A percentile compares a stretch with the other conserved stretches of the same genome.
Evolutionary conservation across 371 early-diverging fungal species (phyloP).

Genomic region (Syncephalis fuscata): DNA sequence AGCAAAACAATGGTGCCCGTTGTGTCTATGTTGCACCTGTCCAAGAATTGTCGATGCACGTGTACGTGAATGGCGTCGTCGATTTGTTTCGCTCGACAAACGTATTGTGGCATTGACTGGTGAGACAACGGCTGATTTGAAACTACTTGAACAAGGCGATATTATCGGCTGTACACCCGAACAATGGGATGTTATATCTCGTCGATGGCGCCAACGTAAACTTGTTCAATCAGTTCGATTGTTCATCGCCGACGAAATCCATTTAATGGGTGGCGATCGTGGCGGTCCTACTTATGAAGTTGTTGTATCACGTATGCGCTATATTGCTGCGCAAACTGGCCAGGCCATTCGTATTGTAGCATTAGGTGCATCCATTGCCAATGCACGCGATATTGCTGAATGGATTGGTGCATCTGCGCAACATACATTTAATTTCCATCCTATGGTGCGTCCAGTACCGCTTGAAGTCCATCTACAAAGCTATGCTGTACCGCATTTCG

Average conservation of each 20-base stretch:
- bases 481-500: slow-evolving; percentile 75
- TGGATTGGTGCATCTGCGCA: slow-evolving; percentile 82
- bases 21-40: slow-evolving; percentile 90
- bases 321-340: slow-evolving; percentile 72
- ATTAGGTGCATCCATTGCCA: slow-evolving; percentile 75
- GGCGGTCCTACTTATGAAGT: slow-evolving; percentile 82
- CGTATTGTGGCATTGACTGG: slow-evolving; percentile 83
- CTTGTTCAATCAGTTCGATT: slow-evolving; percentile 79
- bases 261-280: slow-evolving; percentile 73
- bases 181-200: slow-evolving; percentile 96
- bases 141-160: slow-evolving; percentile 72
- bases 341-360: slow-evolving; percentile 73
- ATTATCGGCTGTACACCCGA: slow-evolving; percentile 90
- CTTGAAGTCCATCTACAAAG: slow-evolving; percentile 89
- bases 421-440: slow-evolving; percentile 84
- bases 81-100: slow-evolving; percentile 67
- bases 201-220: slow-evolving; percentile 88
- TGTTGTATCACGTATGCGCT: slow-evolving; percentile 83
- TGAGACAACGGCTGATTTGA: slow-evolving; percentile 81
- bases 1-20: slow-evolving; percentile 26
- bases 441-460: slow-evolving; percentile 81
- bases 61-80: slow-evolving; percentile 56
- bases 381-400: slow-evolving; percentile 88
- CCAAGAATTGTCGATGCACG: slow-evolving; percentile 74
- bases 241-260: slow-evolving; percentile 93